Evolutionary conservation across 106 monocot species (phyloP).

Genomic region (Hemerocallis citrina): DNA sequence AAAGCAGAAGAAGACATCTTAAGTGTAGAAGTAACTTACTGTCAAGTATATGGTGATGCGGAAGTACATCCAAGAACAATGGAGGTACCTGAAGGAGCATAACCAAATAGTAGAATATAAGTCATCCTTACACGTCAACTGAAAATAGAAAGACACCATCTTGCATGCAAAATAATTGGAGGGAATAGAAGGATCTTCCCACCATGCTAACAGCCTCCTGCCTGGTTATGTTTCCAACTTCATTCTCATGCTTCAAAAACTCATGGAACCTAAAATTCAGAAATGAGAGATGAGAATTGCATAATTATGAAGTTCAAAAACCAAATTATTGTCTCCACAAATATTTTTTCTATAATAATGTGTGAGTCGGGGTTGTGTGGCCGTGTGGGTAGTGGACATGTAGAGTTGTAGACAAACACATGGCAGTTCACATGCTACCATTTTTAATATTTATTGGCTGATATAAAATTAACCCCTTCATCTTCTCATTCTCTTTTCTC

Average conservation of each 20-base stretch:
- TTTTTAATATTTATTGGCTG: too few species aligned
- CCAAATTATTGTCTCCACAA: too few species aligned
- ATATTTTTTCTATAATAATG: too few species aligned
- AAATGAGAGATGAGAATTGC: background rate
- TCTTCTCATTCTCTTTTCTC: too few species aligned
- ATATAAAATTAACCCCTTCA: too few species aligned
- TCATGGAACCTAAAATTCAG: constrained; percentile 79
- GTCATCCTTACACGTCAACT: background rate
- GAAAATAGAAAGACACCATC: background rate
- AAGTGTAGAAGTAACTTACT: constrained; percentile 50
- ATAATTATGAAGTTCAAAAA: too few species aligned
- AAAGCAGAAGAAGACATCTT: background rate
- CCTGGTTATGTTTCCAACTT: constrained; percentile 98
- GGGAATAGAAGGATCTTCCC: constrained; percentile 5
- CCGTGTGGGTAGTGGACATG: too few species aligned
- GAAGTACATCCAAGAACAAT: constrained; percentile 82
- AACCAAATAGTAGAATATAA: constrained; percentile 3
- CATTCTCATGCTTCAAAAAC: constrained; percentile 94
- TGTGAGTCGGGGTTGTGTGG: too few species aligned
- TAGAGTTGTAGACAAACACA: too few species aligned
- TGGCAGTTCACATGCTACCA: too few species aligned
- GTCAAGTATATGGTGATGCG: constrained; percentile 89
- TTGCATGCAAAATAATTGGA: too few species aligned
- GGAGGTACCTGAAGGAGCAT: constrained; percentile 77
- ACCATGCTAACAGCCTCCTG: constrained; percentile 99